phyloP scores from a whole-genome alignment of 768 basidiomycete genomes.

The Lenzites betulinus region DNA sequence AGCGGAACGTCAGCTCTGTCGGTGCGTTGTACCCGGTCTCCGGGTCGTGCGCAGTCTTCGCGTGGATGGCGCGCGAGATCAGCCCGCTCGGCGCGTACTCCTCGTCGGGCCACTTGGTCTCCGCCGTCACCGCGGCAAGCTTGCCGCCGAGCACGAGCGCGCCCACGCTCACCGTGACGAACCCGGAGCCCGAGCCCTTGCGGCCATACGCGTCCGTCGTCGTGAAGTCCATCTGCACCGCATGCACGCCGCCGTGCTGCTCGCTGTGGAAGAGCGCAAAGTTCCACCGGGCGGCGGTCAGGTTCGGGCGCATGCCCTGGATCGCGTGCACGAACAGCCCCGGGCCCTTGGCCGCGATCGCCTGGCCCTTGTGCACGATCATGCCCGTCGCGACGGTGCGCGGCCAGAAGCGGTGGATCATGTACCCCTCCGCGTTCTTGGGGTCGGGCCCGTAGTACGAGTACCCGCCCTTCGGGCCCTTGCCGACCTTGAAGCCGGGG shows the following conservation, averaged over 20 bases:
- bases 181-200: conserved; percentile 78
- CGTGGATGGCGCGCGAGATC: conserved; percentile 67
- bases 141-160: conserved; percentile 80
- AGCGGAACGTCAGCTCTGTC: conserved; percentile 65
- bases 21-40: conserved; percentile 86
- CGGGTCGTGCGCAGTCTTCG: conserved; percentile 60
- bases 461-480: conserved; percentile 84
- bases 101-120: conserved; percentile 76
- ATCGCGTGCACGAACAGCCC: conserved; percentile 96
- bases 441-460: conserved; percentile 81
- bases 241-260: conserved; percentile 73
- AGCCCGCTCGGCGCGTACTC: conserved; percentile 46
- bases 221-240: conserved; percentile 95
- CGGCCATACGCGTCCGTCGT: conserved; percentile 80
- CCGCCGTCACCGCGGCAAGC: conserved; percentile 73
- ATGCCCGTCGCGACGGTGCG: conserved; percentile 62
- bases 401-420: conserved; percentile 93
- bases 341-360: conserved; percentile 54
- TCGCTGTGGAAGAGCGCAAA: conserved; percentile 89
- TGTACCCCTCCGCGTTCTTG: conserved; percentile 76
- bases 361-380: conserved; percentile 66
- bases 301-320: conserved; percentile 96
- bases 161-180: conserved; percentile 84
- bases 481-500: conserved; percentile 90
- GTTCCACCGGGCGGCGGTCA: conserved; percentile 93